These are phyloP conservation scores for Candolleomyces eurysporus DNA, from an alignment of 768 basidiomycete species.

Conservation along the genomic window DNA sequence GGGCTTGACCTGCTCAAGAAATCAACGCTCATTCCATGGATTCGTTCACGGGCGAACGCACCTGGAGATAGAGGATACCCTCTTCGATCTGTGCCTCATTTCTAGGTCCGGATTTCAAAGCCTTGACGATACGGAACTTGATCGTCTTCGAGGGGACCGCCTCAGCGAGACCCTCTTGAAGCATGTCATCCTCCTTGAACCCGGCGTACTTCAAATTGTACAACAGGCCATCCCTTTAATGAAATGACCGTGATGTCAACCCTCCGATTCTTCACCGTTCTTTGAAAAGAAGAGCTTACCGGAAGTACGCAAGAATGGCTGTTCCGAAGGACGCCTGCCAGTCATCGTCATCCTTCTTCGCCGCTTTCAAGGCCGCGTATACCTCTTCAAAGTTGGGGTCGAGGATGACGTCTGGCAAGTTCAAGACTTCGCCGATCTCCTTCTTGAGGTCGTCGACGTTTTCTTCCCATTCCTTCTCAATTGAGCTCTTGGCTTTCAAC, in stretches of 20 bases:
- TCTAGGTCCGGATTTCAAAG: slow-evolving; percentile 21
- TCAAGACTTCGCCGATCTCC: slow-evolving; percentile 28
- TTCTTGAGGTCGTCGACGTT: slow-evolving; percentile 26
- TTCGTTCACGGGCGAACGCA: slow-evolving; percentile 9
- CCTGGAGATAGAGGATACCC: slow-evolving; percentile 36
- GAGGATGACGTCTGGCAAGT: slow-evolving; percentile 28
- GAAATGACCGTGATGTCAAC: not conserved
- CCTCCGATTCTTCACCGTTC: no score
- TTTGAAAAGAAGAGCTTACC: slow-evolving; percentile 11
- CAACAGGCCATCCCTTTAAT: slow-evolving; percentile 27
- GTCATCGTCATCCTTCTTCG: slow-evolving; percentile 22
- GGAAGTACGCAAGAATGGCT: slow-evolving; percentile 27
- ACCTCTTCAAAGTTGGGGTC: slow-evolving; percentile 38
- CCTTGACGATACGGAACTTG: slow-evolving; percentile 35
- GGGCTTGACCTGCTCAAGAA: slow-evolving; percentile 18
- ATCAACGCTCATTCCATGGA: not conserved
- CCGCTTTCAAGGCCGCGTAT: slow-evolving; percentile 21
- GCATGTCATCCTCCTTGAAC: slow-evolving; percentile 37
- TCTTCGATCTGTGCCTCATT: slow-evolving; percentile 35
- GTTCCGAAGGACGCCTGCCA: slow-evolving; percentile 29
- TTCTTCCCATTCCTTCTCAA: slow-evolving; percentile 28
- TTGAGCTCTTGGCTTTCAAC: slow-evolving; percentile 31
- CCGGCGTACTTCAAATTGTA: slow-evolving; percentile 29
- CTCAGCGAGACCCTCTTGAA: slow-evolving; percentile 40
- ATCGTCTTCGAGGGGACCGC: slow-evolving; percentile 33